Evolutionary conservation across 2,329 filamentous ascomycete species (phyloP).

Genomic region (Zalaria obscura): DNA sequence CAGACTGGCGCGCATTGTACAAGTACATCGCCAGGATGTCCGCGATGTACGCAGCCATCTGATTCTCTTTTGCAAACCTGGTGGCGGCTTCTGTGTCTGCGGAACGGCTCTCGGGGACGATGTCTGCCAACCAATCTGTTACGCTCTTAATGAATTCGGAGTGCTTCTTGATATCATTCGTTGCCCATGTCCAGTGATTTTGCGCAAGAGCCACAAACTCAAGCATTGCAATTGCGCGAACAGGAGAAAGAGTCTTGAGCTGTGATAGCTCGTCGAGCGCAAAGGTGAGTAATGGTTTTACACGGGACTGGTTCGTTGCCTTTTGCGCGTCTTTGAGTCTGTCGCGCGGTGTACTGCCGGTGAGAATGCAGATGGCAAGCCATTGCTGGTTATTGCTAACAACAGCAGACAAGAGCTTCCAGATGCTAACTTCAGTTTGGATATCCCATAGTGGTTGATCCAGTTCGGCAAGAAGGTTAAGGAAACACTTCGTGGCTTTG

Average conservation of each 20-base stretch:
- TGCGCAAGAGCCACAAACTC: constrained; percentile 81
- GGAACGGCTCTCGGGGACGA: constrained; percentile 34
- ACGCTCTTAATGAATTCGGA: constrained; percentile 58
- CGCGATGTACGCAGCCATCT: constrained; percentile 64
- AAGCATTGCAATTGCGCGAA: constrained; percentile 59
- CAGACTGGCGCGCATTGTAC: constrained; percentile 68
- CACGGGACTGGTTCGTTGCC: constrained; percentile 28
- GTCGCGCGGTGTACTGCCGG: constrained; percentile 70
- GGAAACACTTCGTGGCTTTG: constrained; percentile 69
- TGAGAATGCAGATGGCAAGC: constrained; percentile 87
- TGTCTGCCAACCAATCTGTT: constrained; percentile 50
- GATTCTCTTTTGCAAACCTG: constrained; percentile 24
- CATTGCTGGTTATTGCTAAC: constrained; percentile 86
- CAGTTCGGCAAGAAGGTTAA: constrained; percentile 62
- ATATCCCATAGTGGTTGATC: constrained; percentile 60
- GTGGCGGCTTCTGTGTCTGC: constrained; percentile 11
- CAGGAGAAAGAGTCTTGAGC: constrained; percentile 49
- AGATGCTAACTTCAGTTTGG: constrained; percentile 53
- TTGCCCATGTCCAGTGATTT: constrained; percentile 92
- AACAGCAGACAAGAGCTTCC: constrained; percentile 75
- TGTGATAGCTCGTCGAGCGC: constrained; percentile 55
- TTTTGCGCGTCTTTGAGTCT: constrained; percentile 48
- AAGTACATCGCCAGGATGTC: constrained; percentile 86
- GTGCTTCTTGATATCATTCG: constrained; percentile 64
- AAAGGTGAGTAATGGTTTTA: constrained; percentile 54